Percentiles rank a stretch among this genome's conserved stretches.
These are phyloP conservation scores for Podochytrium sp. DNA, from an alignment of 192 early-diverging fungal species.

Conservation along the genomic window DNA sequence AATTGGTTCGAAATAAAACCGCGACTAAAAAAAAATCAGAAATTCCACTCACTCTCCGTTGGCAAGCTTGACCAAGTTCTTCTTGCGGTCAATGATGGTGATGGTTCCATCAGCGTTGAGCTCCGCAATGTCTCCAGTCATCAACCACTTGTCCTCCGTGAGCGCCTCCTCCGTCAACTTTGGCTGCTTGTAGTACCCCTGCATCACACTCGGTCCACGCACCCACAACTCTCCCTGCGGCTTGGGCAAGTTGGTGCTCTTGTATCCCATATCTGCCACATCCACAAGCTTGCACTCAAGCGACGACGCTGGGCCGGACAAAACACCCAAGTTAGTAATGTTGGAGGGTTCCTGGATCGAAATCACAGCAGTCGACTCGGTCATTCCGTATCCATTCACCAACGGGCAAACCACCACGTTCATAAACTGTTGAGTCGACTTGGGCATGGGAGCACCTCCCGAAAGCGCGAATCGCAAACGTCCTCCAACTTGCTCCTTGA, in stretches of 20 bases:
- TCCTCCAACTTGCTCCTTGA: slow-evolving; percentile 84
- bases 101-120: slow-evolving; percentile 77
- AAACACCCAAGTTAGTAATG: slow-evolving; percentile 50
- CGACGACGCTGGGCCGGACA: slow-evolving; percentile 57
- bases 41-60: slow-evolving; percentile 77
- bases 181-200: slow-evolving; percentile 77
- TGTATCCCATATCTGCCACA: slow-evolving; percentile 47
- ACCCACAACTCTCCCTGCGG: slow-evolving; percentile 82
- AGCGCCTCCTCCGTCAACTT: slow-evolving; percentile 67
- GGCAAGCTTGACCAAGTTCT: slow-evolving; percentile 91
- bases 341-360: slow-evolving; percentile 58
- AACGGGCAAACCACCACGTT: slow-evolving; percentile 78
- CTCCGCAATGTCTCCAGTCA: slow-evolving; percentile 81
- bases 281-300: slow-evolving; percentile 82
- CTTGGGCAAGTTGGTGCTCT: slow-evolving; percentile 33
- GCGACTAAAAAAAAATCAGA: no score
- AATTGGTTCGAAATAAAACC: no score
- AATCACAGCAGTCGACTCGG: slow-evolving; percentile 72
- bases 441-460: slow-evolving; percentile 88
- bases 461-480: slow-evolving; percentile 77
- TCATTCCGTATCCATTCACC: slow-evolving; percentile 85
- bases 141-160: slow-evolving; percentile 80
- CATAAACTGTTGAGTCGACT: slow-evolving; percentile 85
- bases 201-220: slow-evolving; percentile 76
- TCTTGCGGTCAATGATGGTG: slow-evolving; percentile 85